A percentile compares a stretch with the other conserved stretches of the same genome.
These are phyloP conservation scores for Leccinum arenicola DNA, from an alignment of 768 basidiomycete species.

Conservation along the genomic window DNA sequence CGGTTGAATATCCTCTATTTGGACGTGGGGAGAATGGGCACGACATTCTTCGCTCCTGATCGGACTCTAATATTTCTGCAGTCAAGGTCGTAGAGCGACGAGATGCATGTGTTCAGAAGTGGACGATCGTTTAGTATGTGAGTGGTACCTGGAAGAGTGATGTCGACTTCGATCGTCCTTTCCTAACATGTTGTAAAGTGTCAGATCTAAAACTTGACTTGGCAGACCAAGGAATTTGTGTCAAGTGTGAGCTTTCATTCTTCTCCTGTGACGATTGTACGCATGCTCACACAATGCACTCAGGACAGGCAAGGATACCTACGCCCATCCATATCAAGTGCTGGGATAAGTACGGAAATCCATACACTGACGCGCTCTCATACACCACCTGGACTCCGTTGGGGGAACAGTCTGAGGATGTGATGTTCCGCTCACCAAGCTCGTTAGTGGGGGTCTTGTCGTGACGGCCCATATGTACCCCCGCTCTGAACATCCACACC, in stretches of 20 bases:
- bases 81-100: no score
- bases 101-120: no score
- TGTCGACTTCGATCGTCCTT: no score
- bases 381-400: slow-evolving; percentile 43
- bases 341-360: slow-evolving; percentile 66
- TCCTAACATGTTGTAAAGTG: no score
- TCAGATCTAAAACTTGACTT: no score
- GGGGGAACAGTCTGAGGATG: slow-evolving; percentile 18
- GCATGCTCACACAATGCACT: neutral
- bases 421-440: slow-evolving; percentile 28
- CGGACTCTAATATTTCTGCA: no score
- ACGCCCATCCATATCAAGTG: slow-evolving; percentile 63
- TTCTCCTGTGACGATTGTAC: no score
- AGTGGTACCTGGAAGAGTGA: no score
- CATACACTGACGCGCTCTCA: slow-evolving; percentile 56
- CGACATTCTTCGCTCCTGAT: no score
- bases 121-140: no score
- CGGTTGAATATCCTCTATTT: no score
- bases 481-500: slow-evolving; percentile 5
- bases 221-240: slow-evolving; percentile 35
- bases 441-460: neutral
- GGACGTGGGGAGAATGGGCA: no score
- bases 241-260: slow-evolving; percentile 53
- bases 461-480: neutral
- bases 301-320: slow-evolving; percentile 57